These are phyloP conservation scores for Chaetomium strumarium DNA, from an alignment of 2,329 filamentous ascomycete species.

Conservation along the genomic window DNA sequence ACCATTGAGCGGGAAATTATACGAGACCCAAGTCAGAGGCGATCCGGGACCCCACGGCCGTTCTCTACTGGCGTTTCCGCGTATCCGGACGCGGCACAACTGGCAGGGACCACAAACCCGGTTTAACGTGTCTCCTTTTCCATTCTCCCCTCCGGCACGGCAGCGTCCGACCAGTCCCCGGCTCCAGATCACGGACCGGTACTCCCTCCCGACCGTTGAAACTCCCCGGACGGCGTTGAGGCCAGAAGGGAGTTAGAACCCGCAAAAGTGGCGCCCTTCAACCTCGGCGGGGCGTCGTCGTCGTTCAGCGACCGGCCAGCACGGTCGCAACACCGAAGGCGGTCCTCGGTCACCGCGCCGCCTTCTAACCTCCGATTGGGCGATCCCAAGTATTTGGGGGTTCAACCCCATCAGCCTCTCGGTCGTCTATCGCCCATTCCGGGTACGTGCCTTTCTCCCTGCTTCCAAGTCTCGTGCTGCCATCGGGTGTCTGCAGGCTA, in stretches of 20 bases:
- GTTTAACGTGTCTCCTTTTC: background rate
- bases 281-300: constrained; percentile 43
- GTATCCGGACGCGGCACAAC: no score
- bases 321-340: constrained; percentile 45
- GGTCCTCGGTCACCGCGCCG: constrained; percentile 39
- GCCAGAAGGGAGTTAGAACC: constrained; percentile 23
- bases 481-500: constrained; percentile 14
- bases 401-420: constrained; percentile 34
- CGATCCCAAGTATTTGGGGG: constrained; percentile 32
- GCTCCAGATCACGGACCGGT: background rate
- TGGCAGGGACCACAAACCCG: background rate
- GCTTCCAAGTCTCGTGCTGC: constrained; percentile 8
- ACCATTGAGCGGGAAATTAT: no score
- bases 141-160: background rate
- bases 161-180: background rate
- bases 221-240: constrained; percentile 13
- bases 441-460: constrained; percentile 39
- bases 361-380: constrained; percentile 30
- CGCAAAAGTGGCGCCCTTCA: constrained; percentile 46
- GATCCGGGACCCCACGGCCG: no score
- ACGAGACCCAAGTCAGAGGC: no score
- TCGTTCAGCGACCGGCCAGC: constrained; percentile 46
- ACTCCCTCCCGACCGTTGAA: constrained; percentile 25
- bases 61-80: no score
- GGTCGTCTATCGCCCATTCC: constrained; percentile 47